Evolutionary conservation across 768 basidiomycete genomes (phyloP).

Genomic region (Collybia sp.): DNA sequence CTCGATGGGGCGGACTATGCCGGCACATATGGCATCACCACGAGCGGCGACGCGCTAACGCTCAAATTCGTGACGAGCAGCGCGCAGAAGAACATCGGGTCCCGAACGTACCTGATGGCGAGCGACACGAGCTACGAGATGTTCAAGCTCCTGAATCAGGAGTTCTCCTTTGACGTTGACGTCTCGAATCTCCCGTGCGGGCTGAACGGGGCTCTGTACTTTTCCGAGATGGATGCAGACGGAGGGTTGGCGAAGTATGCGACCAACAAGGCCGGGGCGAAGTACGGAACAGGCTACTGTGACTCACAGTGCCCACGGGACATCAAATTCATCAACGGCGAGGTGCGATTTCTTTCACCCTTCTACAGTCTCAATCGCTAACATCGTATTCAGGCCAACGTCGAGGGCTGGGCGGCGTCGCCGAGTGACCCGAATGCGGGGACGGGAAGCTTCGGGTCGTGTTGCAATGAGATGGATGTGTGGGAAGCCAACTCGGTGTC

Average conservation of each 20-base stretch:
- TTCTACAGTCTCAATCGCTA: not conserved
- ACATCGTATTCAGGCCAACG: constrained; percentile 25
- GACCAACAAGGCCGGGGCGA: constrained; percentile 37
- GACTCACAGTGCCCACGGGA: constrained; percentile 41
- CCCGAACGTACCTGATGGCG: constrained; percentile 28
- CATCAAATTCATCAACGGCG: constrained; percentile 41
- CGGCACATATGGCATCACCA: constrained; percentile 48
- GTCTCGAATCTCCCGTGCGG: constrained; percentile 42
- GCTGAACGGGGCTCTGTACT: constrained; percentile 45
- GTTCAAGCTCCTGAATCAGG: constrained; percentile 37
- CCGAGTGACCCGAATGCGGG: constrained; percentile 30
- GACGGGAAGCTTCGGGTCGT: constrained; percentile 29
- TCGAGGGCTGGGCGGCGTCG: constrained; percentile 24
- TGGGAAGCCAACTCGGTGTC: constrained; percentile 40
- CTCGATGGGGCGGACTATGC: constrained; percentile 43
- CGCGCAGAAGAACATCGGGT: constrained; percentile 28
- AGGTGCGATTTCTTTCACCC: constrained; percentile 16
- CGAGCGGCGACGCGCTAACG: constrained; percentile 37
- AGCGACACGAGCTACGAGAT: constrained; percentile 25
- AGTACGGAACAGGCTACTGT: constrained; percentile 44
- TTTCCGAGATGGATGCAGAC: constrained; percentile 39
- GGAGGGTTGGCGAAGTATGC: constrained; percentile 34
- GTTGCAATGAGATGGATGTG: constrained; percentile 40
- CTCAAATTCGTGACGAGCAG: constrained; percentile 38
- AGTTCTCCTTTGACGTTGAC: constrained; percentile 47